Conservation (phyloP, 73 alveolate genomes). For the Paramecium octaurelia region DNA sequence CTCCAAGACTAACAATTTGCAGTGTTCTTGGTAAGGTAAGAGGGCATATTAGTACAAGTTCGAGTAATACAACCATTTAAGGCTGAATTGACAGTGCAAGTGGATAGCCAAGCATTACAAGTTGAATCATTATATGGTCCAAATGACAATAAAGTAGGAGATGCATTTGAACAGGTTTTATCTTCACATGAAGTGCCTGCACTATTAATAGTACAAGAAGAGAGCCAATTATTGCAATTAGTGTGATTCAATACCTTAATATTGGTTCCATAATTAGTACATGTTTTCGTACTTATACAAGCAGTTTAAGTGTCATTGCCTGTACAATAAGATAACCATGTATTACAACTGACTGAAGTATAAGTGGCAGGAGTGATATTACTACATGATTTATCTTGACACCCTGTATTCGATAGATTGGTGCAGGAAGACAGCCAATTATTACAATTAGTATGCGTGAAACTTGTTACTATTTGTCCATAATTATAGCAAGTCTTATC, state of each 20-base stretch:
- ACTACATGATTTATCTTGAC: not conserved
- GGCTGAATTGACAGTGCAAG: slow-evolving; percentile 32
- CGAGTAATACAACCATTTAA: not conserved
- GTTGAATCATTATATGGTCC: not conserved
- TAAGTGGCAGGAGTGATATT: not conserved
- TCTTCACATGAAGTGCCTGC: not conserved
- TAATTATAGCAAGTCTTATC: not conserved
- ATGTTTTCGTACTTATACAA: not conserved
- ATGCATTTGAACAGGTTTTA: not conserved
- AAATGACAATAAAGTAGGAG: not conserved
- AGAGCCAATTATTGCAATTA: not conserved
- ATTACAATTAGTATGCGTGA: not conserved
- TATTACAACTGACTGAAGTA: not conserved
- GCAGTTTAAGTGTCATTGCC: not conserved
- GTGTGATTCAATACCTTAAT: not conserved
- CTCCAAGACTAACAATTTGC: not conserved
- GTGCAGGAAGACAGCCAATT: not conserved
- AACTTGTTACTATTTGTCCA: not conserved
- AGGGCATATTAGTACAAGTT: not conserved
- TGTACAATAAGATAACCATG: not conserved
- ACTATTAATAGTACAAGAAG: not conserved
- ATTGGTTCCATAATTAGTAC: not conserved
- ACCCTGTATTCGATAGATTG: not conserved
- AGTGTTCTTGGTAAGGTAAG: not conserved
- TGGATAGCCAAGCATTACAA: not conserved